Evolutionary conservation across 1,139 yeast genomes (phyloP).

Genomic region (Blastobotrys ciferrii): DNA sequence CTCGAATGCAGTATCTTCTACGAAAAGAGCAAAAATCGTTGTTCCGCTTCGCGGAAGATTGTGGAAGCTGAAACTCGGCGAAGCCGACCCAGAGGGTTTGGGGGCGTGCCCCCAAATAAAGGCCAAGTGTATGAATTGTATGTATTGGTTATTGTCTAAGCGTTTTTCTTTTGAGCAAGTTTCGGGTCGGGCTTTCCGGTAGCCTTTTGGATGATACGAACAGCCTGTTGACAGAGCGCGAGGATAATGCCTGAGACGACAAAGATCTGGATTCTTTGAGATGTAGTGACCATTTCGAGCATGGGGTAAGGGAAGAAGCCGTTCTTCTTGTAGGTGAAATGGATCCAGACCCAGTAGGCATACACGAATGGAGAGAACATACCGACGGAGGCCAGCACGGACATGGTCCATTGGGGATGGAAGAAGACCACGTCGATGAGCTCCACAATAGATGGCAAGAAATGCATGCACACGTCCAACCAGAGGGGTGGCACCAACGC

Average conservation of each 20-base stretch:
- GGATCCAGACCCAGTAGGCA: constrained; percentile 37
- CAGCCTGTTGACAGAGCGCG: constrained; percentile 8
- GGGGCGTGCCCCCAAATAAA: too few species aligned
- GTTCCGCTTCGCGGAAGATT: too few species aligned
- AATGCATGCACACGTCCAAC: constrained; percentile 34
- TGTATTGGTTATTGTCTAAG: too few species aligned
- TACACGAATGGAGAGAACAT: constrained; percentile 25
- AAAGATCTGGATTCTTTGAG: constrained; percentile 11
- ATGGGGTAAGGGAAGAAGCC: constrained; percentile 39
- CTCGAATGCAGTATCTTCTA: too few species aligned
- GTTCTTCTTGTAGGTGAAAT: constrained; percentile 29
- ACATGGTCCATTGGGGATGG: constrained; percentile 27
- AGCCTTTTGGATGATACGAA: constrained; percentile 9
- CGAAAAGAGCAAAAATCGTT: too few species aligned
- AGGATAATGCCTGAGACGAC: constrained; percentile 6
- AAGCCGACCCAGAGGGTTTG: too few species aligned
- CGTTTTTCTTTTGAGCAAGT: constrained; percentile 3
- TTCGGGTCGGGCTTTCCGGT: background rate
- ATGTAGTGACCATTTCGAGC: constrained; percentile 16
- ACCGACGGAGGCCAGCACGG: constrained; percentile 21
- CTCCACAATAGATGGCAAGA: constrained; percentile 33
- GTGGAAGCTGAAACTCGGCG: too few species aligned
- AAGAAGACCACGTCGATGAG: constrained; percentile 28
- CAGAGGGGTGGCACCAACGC: constrained; percentile 24
- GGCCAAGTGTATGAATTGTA: too few species aligned